phyloP scores from a whole-genome alignment of 2,329 filamentous ascomycete genomes.

The Xylariaceae sp. region DNA sequence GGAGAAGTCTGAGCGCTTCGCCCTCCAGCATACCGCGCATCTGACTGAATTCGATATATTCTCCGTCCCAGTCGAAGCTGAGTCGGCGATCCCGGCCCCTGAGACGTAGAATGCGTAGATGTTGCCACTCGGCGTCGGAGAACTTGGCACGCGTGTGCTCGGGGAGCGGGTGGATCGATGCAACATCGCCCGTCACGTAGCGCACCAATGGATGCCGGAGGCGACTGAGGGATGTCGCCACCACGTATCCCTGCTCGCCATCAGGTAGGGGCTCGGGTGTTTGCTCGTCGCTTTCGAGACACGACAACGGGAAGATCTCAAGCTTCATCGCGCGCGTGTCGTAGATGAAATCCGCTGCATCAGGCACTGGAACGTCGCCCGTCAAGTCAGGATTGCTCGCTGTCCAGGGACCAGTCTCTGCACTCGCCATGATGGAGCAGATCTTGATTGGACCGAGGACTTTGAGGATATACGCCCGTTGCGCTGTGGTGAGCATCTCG shows the following conservation, averaged over 20 bases:
- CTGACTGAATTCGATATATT: constrained; percentile 35
- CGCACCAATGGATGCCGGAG: constrained; percentile 41
- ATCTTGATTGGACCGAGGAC: constrained; percentile 34
- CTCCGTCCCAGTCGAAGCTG: constrained; percentile 40
- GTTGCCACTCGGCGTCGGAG: constrained; percentile 19
- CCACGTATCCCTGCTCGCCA: constrained; percentile 36
- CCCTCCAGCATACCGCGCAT: constrained; percentile 18
- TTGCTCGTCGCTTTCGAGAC: constrained; percentile 1
- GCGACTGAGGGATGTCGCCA: constrained; percentile 39
- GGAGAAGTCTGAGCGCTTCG: constrained; percentile 30
- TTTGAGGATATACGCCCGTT: constrained; percentile 30
- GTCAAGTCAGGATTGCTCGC: constrained; percentile 31
- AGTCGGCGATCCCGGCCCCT: constrained; percentile 39
- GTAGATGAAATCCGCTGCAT: constrained; percentile 35
- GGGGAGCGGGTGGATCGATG: constrained; percentile 36
- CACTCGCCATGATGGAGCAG: constrained; percentile 38
- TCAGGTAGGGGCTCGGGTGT: constrained; percentile 22
- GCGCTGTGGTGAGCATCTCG: constrained; percentile 33
- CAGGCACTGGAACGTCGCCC: not conserved
- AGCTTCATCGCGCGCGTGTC: constrained; percentile 35
- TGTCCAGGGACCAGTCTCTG: constrained; percentile 40
- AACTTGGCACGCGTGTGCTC: constrained; percentile 26
- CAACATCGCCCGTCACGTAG: constrained; percentile 40
- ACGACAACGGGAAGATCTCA: constrained; percentile 34
- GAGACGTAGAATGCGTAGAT: constrained; percentile 35